Conservation (phyloP, 1,139 yeast genomes). For the Taphrina flavorubra region DNA sequence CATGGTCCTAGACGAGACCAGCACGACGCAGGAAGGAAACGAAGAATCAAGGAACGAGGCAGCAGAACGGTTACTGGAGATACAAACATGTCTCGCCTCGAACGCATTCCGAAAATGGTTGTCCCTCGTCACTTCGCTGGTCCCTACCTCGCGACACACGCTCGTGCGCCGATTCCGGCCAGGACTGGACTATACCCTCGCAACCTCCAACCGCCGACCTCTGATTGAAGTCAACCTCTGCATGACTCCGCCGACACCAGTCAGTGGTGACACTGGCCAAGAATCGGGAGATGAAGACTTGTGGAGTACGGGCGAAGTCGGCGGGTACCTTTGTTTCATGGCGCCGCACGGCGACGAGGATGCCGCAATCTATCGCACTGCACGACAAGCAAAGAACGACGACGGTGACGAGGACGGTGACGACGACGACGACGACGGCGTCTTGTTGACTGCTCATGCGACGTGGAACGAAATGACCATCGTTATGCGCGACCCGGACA, state of each 20-base stretch:
- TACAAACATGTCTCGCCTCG: slow-evolving; percentile 52
- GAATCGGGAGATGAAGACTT: no score
- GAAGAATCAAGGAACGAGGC: neutral
- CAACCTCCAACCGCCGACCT: slow-evolving; percentile 65
- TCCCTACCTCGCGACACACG: slow-evolving; percentile 69
- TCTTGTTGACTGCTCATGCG: slow-evolving; percentile 79
- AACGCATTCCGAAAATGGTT: slow-evolving; percentile 74
- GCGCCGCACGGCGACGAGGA: slow-evolving; percentile 51
- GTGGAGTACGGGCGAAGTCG: slow-evolving; percentile 67
- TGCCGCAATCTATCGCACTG: slow-evolving; percentile 42
- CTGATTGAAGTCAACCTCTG: slow-evolving; percentile 53
- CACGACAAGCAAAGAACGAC: neutral
- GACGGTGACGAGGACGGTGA: slow-evolving; percentile 69
- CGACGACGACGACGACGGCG: slow-evolving; percentile 73
- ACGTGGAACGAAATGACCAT: slow-evolving; percentile 79
- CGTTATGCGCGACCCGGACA: slow-evolving; percentile 81
- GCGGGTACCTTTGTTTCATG: slow-evolving; percentile 95
- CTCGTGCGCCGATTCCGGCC: slow-evolving; percentile 88
- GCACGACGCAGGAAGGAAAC: neutral
- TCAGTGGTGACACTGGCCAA: neutral
- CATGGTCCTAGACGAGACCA: slow-evolving; percentile 57
- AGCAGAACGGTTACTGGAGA: neutral
- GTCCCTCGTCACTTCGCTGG: slow-evolving; percentile 65
- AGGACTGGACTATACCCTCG: slow-evolving; percentile 90
- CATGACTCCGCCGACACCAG: slow-evolving; percentile 45